Conservation (phyloP, 2,329 filamentous ascomycete species). For the Bretziella fagacearum region DNA sequence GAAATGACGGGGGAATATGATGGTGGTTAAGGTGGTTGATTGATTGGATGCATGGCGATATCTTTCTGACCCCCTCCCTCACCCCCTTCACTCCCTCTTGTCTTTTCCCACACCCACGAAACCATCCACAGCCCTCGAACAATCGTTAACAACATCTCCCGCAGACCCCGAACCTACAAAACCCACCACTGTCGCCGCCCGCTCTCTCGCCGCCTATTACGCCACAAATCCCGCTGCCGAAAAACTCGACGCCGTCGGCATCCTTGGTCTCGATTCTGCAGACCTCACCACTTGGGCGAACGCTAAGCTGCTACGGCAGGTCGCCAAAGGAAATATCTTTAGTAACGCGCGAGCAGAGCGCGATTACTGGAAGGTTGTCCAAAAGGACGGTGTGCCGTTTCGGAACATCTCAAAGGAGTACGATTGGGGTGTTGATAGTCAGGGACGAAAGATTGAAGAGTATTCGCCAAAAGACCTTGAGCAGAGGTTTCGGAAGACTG, state of each 20-base stretch:
- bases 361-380: slow-evolving; percentile 40
- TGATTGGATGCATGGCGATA: no score
- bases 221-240: slow-evolving; percentile 33
- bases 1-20: background rate
- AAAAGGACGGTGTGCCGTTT: slow-evolving; percentile 34
- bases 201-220: slow-evolving; percentile 30
- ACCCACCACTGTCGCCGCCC: slow-evolving; percentile 32
- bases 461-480: slow-evolving; percentile 32
- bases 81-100: background rate
- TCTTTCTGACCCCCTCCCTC: no score
- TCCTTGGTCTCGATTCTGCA: slow-evolving; percentile 28
- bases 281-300: slow-evolving; percentile 34
- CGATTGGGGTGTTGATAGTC: slow-evolving; percentile 33
- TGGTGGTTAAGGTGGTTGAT: no score
- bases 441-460: slow-evolving; percentile 32
- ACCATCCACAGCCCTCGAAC: no score
- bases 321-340: slow-evolving; percentile 22
- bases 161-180: background rate
- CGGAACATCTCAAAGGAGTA: slow-evolving; percentile 24
- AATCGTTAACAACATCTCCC: background rate
- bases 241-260: slow-evolving; percentile 28
- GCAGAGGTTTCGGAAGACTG: slow-evolving; percentile 26
- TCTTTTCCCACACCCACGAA: no score
- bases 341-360: slow-evolving; percentile 33
- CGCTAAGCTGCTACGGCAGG: slow-evolving; percentile 28